Evolutionary conservation across 768 basidiomycete species (phyloP).

Genomic region (Psilocybe cubensis): DNA sequence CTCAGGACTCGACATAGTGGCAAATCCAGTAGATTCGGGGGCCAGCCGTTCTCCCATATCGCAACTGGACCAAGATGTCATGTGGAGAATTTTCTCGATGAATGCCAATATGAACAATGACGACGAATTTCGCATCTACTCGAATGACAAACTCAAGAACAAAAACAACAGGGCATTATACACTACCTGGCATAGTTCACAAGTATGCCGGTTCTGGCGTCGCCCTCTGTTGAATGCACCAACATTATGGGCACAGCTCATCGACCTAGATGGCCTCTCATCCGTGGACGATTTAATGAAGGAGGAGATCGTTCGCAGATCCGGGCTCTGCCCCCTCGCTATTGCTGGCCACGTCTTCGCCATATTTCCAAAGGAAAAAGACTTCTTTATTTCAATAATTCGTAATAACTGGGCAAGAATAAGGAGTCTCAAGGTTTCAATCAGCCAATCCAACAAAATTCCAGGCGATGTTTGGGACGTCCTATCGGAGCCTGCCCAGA

Average conservation of each 20-base stretch:
- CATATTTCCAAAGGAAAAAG: background rate
- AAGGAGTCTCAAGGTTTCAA: background rate
- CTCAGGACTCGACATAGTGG: no score
- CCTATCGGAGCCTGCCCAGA: background rate
- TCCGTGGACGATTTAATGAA: slow-evolving; percentile 5
- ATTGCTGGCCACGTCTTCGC: slow-evolving; percentile 1
- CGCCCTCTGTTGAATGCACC: background rate
- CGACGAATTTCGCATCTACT: background rate
- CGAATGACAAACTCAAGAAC: background rate
- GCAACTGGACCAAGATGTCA: slow-evolving; percentile 1
- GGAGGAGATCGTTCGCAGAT: slow-evolving; percentile 6
- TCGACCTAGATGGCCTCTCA: slow-evolving; percentile 6
- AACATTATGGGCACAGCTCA: slow-evolving; percentile 12
- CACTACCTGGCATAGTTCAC: background rate
- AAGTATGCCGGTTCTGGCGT: slow-evolving; percentile 12
- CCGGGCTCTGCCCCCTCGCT: slow-evolving; percentile 1
- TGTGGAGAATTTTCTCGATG: slow-evolving; percentile 6
- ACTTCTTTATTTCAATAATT: slow-evolving; percentile 5
- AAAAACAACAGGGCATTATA: background rate
- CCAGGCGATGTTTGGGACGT: background rate
- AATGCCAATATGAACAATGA: slow-evolving; percentile 2
- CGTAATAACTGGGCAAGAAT: background rate
- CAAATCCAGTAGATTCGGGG: background rate
- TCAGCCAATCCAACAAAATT: background rate
- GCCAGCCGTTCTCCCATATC: background rate